Base-by-base conservation (phyloP, 2,329 filamentous ascomycete species). In the Nannizziopsis barbatae region DNA sequence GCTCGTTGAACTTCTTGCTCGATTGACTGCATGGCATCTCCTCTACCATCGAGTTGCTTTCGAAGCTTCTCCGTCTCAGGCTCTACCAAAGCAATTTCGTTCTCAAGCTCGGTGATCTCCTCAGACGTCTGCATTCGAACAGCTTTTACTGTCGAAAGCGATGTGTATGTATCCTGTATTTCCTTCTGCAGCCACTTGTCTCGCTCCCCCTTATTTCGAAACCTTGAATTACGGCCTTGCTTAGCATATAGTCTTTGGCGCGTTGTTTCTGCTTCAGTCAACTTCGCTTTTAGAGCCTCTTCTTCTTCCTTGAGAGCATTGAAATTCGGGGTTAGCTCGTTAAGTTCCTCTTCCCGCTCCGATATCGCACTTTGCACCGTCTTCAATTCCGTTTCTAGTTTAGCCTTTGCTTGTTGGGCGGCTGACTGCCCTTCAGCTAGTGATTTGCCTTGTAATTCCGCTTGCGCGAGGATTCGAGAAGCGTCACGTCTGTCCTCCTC, bases 401-500 rank as follows among this genome's bases (percentile, higher is more conserved):
- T 77, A 36, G 74, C 72, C 58, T 81, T 83, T 3, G 82, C 75
- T 57, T 87, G 79, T 56, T 94, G 83, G 9, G 85, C 80, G 6
- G 82, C 76, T 3, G 83, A 83, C 63, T 93, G 85, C 43, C 84
- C 87, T 58, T 93, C 87, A n/a, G 79, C 77, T 31, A 96, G 71
- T 38, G 79, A 81, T 63, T 92, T 93, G 49, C 87, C 77, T 53
- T 86, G 84, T 31, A 96, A 73, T 65, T 98, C 92, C 2, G 85
- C 76, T 64, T 94, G 89, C 3, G 92, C 93, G 56, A 84, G 80
- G 6, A 77, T 70, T 60, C 87, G 86, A 4, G 88, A 84, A 27
- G 79, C 79, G 33, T 95, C 87, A 43, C 84, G 84, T 53, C 88
- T 81, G 60, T 98, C 92, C 54, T 90, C 84, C 58, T 98, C 92